phyloP scores from a whole-genome alignment of 179 eudicot species.

The Beta lomatogona region DNA sequence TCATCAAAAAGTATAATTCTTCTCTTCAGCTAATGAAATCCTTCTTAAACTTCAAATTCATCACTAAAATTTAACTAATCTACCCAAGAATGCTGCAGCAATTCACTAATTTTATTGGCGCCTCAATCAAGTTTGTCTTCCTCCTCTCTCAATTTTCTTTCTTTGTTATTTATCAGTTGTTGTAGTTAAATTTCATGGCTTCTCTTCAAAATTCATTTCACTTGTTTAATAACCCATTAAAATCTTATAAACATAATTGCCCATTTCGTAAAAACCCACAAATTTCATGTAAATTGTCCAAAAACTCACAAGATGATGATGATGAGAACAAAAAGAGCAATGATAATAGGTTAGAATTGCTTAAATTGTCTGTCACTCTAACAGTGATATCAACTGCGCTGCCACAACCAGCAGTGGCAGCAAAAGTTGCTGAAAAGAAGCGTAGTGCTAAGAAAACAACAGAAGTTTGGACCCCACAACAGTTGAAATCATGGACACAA shows the following conservation, averaged over 20 bases:
- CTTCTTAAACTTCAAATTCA: slow-evolving; percentile 8
- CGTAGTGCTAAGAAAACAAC: slow-evolving; percentile 43
- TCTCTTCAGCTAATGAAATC: slow-evolving; percentile 1
- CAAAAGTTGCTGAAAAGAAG: slow-evolving; percentile 60
- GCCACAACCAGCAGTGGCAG: slow-evolving; percentile 59
- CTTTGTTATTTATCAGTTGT: slow-evolving; percentile 12
- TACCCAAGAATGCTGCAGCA: slow-evolving; percentile 7
- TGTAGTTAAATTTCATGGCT: slow-evolving; percentile 44
- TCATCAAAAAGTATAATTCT: background rate
- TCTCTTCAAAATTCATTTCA: slow-evolving; percentile 38
- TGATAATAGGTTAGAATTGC: slow-evolving; percentile 37
- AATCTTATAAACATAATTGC: slow-evolving; percentile 29
- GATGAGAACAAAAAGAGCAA: slow-evolving; percentile 22
- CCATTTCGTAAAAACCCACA: slow-evolving; percentile 27
- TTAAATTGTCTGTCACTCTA: slow-evolving; percentile 63
- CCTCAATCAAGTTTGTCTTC: slow-evolving; percentile 30
- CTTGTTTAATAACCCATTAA: slow-evolving; percentile 26
- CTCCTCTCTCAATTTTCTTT: slow-evolving; percentile 18
- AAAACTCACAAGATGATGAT: slow-evolving; percentile 33
- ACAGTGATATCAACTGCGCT: slow-evolving; percentile 69
- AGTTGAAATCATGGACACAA: slow-evolving; percentile 61
- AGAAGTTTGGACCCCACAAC: slow-evolving; percentile 63
- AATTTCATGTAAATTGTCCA: slow-evolving; percentile 42
- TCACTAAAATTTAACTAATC: background rate
- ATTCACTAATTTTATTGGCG: background rate